Conservation (phyloP, 441 rosid species). For the Macaranga tanarius region DNA sequence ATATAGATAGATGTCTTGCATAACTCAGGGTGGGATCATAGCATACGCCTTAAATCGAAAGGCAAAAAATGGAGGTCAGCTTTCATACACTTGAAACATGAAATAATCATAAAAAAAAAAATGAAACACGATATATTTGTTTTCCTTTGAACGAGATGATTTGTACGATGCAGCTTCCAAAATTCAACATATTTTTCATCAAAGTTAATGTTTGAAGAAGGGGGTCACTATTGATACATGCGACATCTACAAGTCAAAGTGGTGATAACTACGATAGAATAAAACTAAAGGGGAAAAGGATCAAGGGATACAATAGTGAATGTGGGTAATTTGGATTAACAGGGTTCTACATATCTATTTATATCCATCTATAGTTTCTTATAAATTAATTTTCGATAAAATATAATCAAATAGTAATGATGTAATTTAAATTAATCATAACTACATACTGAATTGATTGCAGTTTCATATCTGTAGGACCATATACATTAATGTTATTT, state of each 20-base stretch:
- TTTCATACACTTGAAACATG: conserved; percentile 2
- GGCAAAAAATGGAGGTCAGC: background rate
- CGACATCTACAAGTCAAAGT: conserved; percentile 1
- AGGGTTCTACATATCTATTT: no score
- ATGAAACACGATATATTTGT: background rate
- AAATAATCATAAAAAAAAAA: background rate
- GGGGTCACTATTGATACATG: background rate
- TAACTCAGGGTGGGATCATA: background rate
- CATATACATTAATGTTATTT: no score
- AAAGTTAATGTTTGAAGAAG: background rate
- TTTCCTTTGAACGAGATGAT: background rate
- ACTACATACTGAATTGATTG: no score
- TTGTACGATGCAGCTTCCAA: background rate
- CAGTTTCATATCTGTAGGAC: no score
- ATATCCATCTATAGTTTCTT: no score
- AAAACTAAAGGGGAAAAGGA: background rate
- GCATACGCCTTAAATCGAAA: background rate
- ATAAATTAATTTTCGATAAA: no score
- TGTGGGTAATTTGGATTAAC: background rate
- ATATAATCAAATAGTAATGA: no score
- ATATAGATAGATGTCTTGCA: background rate
- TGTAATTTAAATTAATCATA: no score
- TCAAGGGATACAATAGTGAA: background rate
- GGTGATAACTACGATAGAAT: background rate
- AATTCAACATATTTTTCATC: conserved; percentile 8